Conservation (phyloP, 306 rosid species). For the Acacia crassicarpa region DNA sequence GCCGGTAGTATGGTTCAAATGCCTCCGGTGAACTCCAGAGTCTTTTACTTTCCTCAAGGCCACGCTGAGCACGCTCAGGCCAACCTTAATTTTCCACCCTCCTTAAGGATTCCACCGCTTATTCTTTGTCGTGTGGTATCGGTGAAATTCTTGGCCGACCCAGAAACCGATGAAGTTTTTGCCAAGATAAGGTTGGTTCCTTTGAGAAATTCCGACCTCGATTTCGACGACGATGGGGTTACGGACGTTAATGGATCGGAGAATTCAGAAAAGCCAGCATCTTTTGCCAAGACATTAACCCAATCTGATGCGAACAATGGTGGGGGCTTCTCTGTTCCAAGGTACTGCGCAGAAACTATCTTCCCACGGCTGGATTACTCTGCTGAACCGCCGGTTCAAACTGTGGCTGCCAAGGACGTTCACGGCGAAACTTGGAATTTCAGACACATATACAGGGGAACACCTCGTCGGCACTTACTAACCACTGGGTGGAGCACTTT, state of each 20-base stretch:
- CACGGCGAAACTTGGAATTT: conserved; percentile 95
- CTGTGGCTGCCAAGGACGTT: conserved; percentile 83
- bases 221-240: conserved; percentile 36
- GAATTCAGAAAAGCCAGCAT: conserved; percentile 71
- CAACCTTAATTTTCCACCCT: conserved; percentile 53
- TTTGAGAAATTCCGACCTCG: conserved; percentile 43
- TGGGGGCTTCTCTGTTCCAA: conserved; percentile 94
- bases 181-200: conserved; percentile 60
- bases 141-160: conserved; percentile 81
- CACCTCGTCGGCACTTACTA: conserved; percentile 88
- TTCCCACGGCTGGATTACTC: conserved; percentile 87
- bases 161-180: conserved; percentile 85
- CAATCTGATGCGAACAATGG: conserved; percentile 99
- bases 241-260: conserved; percentile 39
- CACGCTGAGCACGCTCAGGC: conserved; percentile 93
- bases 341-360: conserved; percentile 95
- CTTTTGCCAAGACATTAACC: conserved; percentile 90
- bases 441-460: conserved; percentile 89
- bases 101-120: conserved; percentile 59
- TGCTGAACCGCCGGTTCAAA: conserved; percentile 97
- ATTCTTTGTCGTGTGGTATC: conserved; percentile 70
- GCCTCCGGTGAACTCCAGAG: conserved; percentile 81
- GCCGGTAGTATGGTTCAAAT: conserved; percentile 97
- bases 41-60: conserved; percentile 94
- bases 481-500: conserved; percentile 98